Base-by-base conservation (phyloP, 345 rosid genomes). In the Durio zibethinus region DNA sequence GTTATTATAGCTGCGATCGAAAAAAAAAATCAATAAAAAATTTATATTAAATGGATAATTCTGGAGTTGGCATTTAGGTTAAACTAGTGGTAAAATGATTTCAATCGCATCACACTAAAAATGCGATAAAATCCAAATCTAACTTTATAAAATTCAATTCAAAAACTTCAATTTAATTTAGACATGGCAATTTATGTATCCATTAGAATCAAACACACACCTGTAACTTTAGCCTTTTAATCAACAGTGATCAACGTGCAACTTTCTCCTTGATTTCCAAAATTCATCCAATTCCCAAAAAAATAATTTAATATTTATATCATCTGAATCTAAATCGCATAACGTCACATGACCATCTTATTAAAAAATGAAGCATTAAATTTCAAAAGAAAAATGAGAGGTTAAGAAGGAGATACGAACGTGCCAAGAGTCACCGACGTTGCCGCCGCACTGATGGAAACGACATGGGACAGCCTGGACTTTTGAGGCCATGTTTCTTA, bases 381-480 rank as follows among this genome's bases (percentile, higher is more conserved):
- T 1, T 31, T 38, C 5, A 10, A 4, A 43, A 25, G 14, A 11
- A 1, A 10, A 20, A 21, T 12, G 10, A 59, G 31, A 31, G 29
- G 10, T 18, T 45, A 38, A 25, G 57, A 38, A 29, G 76, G 38
- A 78, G 60, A 52, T 6, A 85, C 98, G 11, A 63, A 93, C 99
- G 76, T 85, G 85, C 92, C 92, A 91, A 73, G 99, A 93, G 73
- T 95, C 99, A 53, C 99, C 98, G 68, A 95, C 99, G 91, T 95
- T 95, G 69, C 99, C 99, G 59, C 99, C 99, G 48, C 99, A 95
- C 88, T 90, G 99, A 83, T 95, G 99, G 77, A 93, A 93, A 95
- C 42, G 99, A 93, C 99, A 95, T 95, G 33, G n/a, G n/a, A 95
- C 99, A 1, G 99, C 93, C 83, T 95, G 99, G 48, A 95, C 97